A percentile compares a stretch with the other conserved stretches of the same genome.
These are phyloP conservation scores for Ogataea kodamae DNA, from an alignment of 805 yeast genomes.

Conservation along the genomic window DNA sequence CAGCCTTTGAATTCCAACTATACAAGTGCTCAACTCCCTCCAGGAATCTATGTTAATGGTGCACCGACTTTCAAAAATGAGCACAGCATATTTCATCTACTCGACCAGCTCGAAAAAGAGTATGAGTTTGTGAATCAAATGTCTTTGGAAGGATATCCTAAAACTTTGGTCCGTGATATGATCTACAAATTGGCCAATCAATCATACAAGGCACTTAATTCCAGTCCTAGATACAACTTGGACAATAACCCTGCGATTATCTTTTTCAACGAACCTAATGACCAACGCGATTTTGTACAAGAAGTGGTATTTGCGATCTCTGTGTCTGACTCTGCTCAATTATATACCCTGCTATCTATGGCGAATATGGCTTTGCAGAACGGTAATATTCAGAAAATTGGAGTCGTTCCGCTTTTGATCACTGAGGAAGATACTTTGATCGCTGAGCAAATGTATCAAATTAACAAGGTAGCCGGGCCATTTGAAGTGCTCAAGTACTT, in stretches of 20 bases:
- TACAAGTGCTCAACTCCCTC: conserved; percentile 15
- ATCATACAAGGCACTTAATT: conserved; percentile 13
- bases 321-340: conserved; percentile 49
- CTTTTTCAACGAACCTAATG: conserved; percentile 75
- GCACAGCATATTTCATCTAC: conserved; percentile 41
- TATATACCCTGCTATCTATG: conserved; percentile 47
- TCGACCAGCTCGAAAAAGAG: conserved; percentile 40
- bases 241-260: conserved; percentile 38
- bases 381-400: conserved; percentile 75
- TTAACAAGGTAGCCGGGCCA: conserved; percentile 18
- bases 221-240: conserved; percentile 7
- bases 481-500: conserved; percentile 25
- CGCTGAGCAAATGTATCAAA: conserved; percentile 27
- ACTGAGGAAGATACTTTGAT: conserved; percentile 21
- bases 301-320: conserved; percentile 68
- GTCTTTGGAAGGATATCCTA: conserved; percentile 33
- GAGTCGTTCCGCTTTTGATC: conserved; percentile 63
- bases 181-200: conserved; percentile 38
- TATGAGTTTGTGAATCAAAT: conserved; percentile 16
- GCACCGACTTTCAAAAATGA: conserved; percentile 48
- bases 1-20: conserved; percentile 10
- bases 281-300: conserved; percentile 50
- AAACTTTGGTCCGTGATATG: conserved; percentile 34
- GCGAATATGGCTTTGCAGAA: conserved; percentile 48
- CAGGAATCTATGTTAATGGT: conserved; percentile 70